These are phyloP conservation scores for Tieghemostelium lacteum DNA, from an alignment of 78 protist species.

Conservation along the genomic window DNA sequence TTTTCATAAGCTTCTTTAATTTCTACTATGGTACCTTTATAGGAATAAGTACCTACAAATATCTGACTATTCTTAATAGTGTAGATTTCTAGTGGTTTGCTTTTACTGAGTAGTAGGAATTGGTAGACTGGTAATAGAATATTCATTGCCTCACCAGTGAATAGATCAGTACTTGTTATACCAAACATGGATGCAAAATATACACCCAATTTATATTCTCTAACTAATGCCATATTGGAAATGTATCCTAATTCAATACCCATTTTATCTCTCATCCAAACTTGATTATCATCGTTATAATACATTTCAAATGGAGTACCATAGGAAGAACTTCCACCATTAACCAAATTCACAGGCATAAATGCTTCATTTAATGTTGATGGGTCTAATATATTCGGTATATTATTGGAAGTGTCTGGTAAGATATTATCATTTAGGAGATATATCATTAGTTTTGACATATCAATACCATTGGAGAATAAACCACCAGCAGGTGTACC, in stretches of 20 bases:
- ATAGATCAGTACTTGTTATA: not conserved
- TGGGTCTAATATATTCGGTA: constrained; percentile 24
- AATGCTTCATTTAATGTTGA: constrained; percentile 40
- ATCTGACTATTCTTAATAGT: no score
- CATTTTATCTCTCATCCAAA: constrained; percentile 46
- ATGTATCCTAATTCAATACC: constrained; percentile 48
- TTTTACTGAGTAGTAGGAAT: not conserved
- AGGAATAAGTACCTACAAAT: no score
- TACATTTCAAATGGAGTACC: constrained; percentile 73
- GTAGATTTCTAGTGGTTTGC: no score
- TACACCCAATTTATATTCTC: constrained; percentile 36
- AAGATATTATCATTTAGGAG: constrained; percentile 7
- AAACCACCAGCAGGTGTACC: constrained; percentile 62
- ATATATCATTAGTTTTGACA: constrained; percentile 20
- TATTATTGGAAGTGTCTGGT: not conserved
- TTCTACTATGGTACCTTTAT: no score
- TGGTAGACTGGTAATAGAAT: constrained; percentile 34
- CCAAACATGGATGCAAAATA: constrained; percentile 2
- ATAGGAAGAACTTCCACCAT: constrained; percentile 31
- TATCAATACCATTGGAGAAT: constrained; percentile 42
- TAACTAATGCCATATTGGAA: constrained; percentile 19
- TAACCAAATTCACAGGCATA: not conserved
- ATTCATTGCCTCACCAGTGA: constrained; percentile 1
- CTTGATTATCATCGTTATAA: constrained; percentile 5
- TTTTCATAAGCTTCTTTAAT: no score